These are phyloP conservation scores for Zoysia matrella DNA, from an alignment of 202 grass and related monocot genomes.

Conservation along the genomic window DNA sequence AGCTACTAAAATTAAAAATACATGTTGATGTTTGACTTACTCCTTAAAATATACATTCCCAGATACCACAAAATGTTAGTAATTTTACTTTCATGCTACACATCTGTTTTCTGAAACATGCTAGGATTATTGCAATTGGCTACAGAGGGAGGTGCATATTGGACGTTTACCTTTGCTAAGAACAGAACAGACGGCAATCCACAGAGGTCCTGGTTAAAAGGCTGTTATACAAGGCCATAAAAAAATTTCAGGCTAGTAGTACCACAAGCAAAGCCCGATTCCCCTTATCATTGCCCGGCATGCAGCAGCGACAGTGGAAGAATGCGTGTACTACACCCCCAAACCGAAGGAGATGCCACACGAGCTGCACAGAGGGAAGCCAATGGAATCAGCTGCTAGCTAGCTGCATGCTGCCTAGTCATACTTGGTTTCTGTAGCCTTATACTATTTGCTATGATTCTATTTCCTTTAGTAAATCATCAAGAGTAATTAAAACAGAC, in stretches of 20 bases:
- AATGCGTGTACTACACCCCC: constrained; percentile 28
- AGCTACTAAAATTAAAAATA: too few relatives aligned
- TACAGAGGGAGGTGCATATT: neutral
- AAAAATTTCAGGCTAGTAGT: constrained; percentile 25
- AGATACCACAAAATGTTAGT: too few relatives aligned
- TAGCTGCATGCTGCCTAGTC: too few relatives aligned
- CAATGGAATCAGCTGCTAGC: constrained; percentile 29
- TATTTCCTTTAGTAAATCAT: too few relatives aligned
- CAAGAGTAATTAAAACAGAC: too few relatives aligned
- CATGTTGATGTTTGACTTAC: neutral
- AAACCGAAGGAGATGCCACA: constrained; percentile 38
- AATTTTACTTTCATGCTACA: neutral
- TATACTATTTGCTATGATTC: too few relatives aligned
- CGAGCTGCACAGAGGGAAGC: constrained; percentile 14
- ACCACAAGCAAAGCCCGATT: constrained; percentile 5
- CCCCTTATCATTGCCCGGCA: constrained; percentile 6
- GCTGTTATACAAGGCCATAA: constrained; percentile 16
- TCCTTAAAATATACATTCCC: neutral
- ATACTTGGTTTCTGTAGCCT: too few relatives aligned
- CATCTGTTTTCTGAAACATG: neutral
- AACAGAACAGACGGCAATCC: neutral
- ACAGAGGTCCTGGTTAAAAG: constrained; percentile 21
- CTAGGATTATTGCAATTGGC: neutral
- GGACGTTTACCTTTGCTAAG: constrained; percentile 1
- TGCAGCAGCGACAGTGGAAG: constrained; percentile 10